phyloP scores from a whole-genome alignment of 805 yeast species.

The Candida mattraensis region DNA sequence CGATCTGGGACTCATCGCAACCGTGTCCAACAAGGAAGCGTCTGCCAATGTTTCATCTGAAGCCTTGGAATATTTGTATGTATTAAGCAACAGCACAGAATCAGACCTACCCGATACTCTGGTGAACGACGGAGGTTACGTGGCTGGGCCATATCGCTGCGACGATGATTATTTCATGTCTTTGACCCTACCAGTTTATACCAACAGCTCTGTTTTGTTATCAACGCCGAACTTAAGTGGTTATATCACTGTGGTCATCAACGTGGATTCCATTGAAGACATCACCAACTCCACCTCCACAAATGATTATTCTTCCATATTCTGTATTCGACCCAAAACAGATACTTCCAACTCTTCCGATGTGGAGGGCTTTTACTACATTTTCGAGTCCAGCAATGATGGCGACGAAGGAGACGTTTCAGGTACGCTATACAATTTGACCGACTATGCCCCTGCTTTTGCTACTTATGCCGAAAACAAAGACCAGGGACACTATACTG shows the following conservation, averaged over 20 bases:
- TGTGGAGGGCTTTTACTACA: constrained; percentile 39
- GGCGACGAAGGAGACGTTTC: constrained; percentile 2
- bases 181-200: constrained; percentile 71
- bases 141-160: constrained; percentile 67
- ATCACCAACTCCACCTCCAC: constrained; percentile 44
- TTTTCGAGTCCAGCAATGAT: constrained; percentile 38
- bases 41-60: constrained; percentile 33
- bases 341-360: constrained; percentile 23
- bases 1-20: constrained; percentile 46
- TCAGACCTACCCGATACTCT: constrained; percentile 43
- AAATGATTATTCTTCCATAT: constrained; percentile 35
- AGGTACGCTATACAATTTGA: constrained; percentile 10
- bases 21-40: constrained; percentile 37
- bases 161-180: constrained; percentile 57
- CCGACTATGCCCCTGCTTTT: constrained; percentile 24
- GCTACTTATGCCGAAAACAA: constrained; percentile 22
- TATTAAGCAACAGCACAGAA: constrained; percentile 17
- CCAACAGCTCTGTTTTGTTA: constrained; percentile 68
- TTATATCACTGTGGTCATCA: constrained; percentile 59
- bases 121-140: constrained; percentile 42
- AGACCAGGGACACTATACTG: constrained; percentile 41
- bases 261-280: constrained; percentile 42
- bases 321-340: constrained; percentile 26
- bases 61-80: constrained; percentile 43
- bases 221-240: constrained; percentile 65